Percentiles rank a stretch among this genome's conserved stretches.
Evolutionary conservation across 169 alveolate species (phyloP).

Genomic region (Eimeria sp.): DNA sequence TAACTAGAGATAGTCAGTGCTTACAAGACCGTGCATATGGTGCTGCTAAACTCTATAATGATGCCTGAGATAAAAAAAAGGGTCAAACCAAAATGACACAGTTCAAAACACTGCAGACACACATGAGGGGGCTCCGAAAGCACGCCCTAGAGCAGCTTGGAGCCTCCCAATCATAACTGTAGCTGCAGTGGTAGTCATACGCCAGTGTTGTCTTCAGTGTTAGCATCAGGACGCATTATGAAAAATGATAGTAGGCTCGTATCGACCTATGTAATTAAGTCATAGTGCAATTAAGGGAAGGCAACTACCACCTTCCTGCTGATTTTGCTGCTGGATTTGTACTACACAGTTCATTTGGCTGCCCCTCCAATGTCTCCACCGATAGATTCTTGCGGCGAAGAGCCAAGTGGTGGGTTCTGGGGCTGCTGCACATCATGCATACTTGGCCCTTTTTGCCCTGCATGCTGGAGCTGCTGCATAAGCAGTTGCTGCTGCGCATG

Average conservation of each 20-base stretch:
- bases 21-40: neutral
- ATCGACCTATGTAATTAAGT: neutral
- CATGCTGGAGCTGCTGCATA: conserved; percentile 9
- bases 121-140: neutral
- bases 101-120: neutral
- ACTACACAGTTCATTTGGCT: conserved; percentile 3
- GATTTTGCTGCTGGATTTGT: neutral
- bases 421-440: conserved; percentile 37
- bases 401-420: neutral
- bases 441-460: conserved; percentile 31
- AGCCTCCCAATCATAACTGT: neutral
- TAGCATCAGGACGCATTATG: neutral
- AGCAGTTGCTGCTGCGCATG: conserved; percentile 26
- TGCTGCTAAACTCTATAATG: neutral
- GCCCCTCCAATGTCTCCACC: conserved; percentile 6
- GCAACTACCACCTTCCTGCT: neutral
- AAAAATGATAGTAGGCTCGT: neutral
- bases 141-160: neutral
- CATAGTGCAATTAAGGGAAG: neutral
- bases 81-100: neutral
- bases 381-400: neutral
- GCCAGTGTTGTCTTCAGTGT: neutral
- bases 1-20: neutral
- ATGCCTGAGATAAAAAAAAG: neutral
- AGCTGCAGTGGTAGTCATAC: neutral